Percentiles rank a stretch among this genome's conserved stretches.
phyloP scores from a whole-genome alignment of 2,329 filamentous ascomycete species.

The Sporothrix pallida region DNA sequence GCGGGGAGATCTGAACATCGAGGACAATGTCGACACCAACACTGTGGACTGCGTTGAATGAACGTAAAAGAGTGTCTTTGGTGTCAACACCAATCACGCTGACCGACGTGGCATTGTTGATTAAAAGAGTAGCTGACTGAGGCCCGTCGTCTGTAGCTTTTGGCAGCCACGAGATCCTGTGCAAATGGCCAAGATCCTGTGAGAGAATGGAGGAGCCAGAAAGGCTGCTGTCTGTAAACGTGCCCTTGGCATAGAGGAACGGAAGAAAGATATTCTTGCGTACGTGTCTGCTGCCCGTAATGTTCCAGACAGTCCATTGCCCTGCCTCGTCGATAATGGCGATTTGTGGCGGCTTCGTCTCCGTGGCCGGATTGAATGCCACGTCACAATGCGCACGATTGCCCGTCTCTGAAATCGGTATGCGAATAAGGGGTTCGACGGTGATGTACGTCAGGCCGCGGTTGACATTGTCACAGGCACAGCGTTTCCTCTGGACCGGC shows the following conservation, averaged over 20 bases:
- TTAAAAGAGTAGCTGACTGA: constrained; percentile 38
- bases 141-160: not conserved
- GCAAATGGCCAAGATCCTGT: constrained; percentile 31
- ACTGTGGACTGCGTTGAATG: constrained; percentile 38
- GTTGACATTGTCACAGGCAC: constrained; percentile 34
- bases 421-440: constrained; percentile 58
- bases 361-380: constrained; percentile 63
- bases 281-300: constrained; percentile 49
- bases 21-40: constrained; percentile 55
- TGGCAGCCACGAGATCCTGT: constrained; percentile 35
- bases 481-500: constrained; percentile 41
- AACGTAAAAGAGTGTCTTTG: constrained; percentile 30
- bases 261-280: constrained; percentile 45
- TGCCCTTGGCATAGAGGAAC: constrained; percentile 46
- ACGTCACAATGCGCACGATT: constrained; percentile 65
- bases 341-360: constrained; percentile 62
- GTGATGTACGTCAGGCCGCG: constrained; percentile 58
- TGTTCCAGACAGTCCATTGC: constrained; percentile 71
- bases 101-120: constrained; percentile 43
- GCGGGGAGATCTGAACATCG: constrained; percentile 58
- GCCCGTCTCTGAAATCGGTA: constrained; percentile 60
- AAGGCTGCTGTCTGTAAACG: constrained; percentile 43
- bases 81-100: constrained; percentile 41
- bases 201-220: not conserved
- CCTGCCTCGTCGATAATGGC: constrained; percentile 69